Base-by-base conservation (phyloP, 2,329 filamentous ascomycete species). In the Dothideomycetes sp. region DNA sequence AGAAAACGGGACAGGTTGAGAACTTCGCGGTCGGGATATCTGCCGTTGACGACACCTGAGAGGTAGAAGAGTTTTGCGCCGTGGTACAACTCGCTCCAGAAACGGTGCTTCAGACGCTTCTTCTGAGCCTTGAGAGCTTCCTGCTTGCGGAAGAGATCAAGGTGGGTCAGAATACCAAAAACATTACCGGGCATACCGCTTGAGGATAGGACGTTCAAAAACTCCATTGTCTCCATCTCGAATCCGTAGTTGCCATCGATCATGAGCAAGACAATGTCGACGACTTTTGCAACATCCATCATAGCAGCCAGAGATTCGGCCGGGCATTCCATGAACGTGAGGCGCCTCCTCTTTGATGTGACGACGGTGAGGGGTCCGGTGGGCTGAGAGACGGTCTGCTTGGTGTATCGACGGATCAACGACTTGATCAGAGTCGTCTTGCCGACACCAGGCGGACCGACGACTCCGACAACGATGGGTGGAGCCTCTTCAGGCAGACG, bases 201-300 rank as follows among this genome's bases (percentile, higher is more conserved):
- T 2, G 86, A 78, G n/a, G 84, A 82, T 36, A 98, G 70, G 13
- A 95, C 80, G 53, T 95, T 96, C 56, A 98, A 68, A 47, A 98
- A 98, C 64, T 98, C 91, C 91, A 98, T 98, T 0, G 91, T 98
- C 71, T 98, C 91, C 91, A 98, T 98, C 65, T 98, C 91, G 58
- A 98, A 98, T 11, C 91, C 93, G 56, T 84, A 98, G 64, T 96
- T 96, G 42, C 91, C 93, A 58, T 98, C 91, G 53, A 98, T 98
- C 84, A 98, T 91, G 43, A 98, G 74, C 35, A 98, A 72, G 5
- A 96, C 85, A 54, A 98, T 95, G 60, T 98, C 91, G 13, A 93
- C 91, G 30, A 98, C 84, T 64, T 98, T 98, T 45, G 91, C 85
- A 43, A 95, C 75, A 62, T 98, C 91, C 49, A 98, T 88, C 85